Evolutionary conservation across 2,329 filamentous ascomycete species (phyloP).

Genomic region (Epichloe aotearoae): DNA sequence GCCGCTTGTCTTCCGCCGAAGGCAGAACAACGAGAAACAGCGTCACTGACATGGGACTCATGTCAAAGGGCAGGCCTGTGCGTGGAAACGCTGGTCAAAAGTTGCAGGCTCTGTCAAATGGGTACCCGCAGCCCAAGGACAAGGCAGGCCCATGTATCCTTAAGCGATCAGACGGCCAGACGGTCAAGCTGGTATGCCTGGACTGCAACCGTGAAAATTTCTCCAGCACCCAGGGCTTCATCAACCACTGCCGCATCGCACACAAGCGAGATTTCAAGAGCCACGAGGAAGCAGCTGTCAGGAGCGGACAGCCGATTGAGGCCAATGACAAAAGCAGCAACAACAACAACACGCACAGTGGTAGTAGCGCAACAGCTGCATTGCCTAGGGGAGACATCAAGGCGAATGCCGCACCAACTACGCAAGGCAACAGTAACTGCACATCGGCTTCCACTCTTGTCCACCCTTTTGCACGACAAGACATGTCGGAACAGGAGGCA

Average conservation of each 20-base stretch:
- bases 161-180: conserved; percentile 72
- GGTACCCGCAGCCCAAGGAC: conserved; percentile 62
- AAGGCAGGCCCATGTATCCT: conserved; percentile 73
- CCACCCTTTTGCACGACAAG: conserved; percentile 24
- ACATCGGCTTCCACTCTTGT: conserved; percentile 12
- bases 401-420: conserved; percentile 1
- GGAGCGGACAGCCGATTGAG: conserved; percentile 74
- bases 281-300: conserved; percentile 83
- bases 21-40: conserved; percentile 71
- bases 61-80: conserved; percentile 35
- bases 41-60: conserved; percentile 29
- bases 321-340: conserved; percentile 8
- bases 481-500: conserved; percentile 40
- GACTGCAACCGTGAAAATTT: conserved; percentile 87
- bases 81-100: conserved; percentile 44
- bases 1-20: conserved; percentile 39
- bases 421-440: conserved; percentile 1
- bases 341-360: not conserved
- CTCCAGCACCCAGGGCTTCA: conserved; percentile 94
- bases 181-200: conserved; percentile 80
- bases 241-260: conserved; percentile 96
- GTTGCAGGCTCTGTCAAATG: conserved; percentile 55
- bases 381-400: conserved; percentile 13
- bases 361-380: not conserved
- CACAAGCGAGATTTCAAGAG: conserved; percentile 90